Evolutionary conservation across 75 land plant genomes (phyloP).

Genomic region (Pinus albicaulis): DNA sequence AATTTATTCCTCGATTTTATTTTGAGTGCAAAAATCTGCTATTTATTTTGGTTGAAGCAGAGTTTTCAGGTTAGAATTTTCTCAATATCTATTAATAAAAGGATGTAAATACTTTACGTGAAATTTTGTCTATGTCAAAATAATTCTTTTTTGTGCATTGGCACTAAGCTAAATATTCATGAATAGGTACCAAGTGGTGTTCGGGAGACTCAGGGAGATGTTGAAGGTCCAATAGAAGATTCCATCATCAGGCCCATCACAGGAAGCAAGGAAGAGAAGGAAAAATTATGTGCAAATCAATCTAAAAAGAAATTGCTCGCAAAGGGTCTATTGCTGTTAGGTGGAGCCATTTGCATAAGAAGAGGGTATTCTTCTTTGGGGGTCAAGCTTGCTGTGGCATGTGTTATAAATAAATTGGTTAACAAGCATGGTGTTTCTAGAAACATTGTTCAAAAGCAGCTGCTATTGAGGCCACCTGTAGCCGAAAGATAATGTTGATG

Average conservation of each 20-base stretch:
- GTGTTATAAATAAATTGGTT: slow-evolving; percentile 53
- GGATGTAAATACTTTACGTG: neutral
- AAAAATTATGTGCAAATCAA: neutral
- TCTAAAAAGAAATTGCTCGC: slow-evolving; percentile 56
- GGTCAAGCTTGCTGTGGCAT: slow-evolving; percentile 77
- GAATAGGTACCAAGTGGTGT: slow-evolving; percentile 2
- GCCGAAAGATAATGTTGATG: neutral
- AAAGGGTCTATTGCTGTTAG: slow-evolving; percentile 67
- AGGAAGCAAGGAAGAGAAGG: slow-evolving; percentile 3
- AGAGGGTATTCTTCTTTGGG: slow-evolving; percentile 66
- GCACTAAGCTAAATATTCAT: neutral
- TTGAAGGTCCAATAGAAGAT: neutral
- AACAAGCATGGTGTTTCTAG: slow-evolving; percentile 18
- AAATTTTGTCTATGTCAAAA: neutral
- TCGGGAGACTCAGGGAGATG: neutral
- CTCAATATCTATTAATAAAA: neutral
- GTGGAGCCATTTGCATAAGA: slow-evolving; percentile 61
- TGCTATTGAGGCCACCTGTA: neutral
- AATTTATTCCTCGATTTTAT: neutral
- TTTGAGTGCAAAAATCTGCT: neutral
- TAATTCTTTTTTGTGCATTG: neutral
- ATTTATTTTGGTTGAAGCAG: neutral
- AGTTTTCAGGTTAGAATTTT: neutral
- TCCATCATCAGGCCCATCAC: neutral
- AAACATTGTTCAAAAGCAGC: slow-evolving; percentile 1